Percentiles rank a stretch among this genome's conserved stretches.
Evolutionary conservation across 208 protist species (phyloP).

Genomic region (Trypanosoma avium): DNA sequence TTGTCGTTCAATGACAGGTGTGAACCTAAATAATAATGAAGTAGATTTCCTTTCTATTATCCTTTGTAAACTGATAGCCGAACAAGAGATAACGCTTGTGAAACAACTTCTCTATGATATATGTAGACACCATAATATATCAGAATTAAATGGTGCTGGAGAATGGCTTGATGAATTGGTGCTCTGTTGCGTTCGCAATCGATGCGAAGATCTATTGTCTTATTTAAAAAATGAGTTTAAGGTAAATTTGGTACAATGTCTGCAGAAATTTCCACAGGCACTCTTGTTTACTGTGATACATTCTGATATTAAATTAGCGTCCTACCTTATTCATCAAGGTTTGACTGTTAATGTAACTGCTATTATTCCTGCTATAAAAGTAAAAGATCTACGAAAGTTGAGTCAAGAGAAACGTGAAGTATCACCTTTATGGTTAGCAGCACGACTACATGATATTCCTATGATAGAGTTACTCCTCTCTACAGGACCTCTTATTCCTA

Average conservation of each 20-base stretch:
- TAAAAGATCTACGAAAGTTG: constrained; percentile 22
- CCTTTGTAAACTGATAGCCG: neutral
- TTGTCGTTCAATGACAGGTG: constrained; percentile 26
- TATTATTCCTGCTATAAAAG: constrained; percentile 20
- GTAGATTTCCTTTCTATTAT: constrained; percentile 3
- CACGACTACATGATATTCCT: constrained; percentile 47
- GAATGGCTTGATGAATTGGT: constrained; percentile 49
- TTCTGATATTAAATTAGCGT: constrained; percentile 36
- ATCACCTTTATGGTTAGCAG: constrained; percentile 63
- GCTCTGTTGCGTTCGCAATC: constrained; percentile 35
- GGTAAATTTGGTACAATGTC: constrained; percentile 21
- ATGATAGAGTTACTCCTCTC: constrained; percentile 45
- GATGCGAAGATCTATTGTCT: constrained; percentile 41
- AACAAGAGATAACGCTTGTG: constrained; percentile 4
- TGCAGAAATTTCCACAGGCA: constrained; percentile 7
- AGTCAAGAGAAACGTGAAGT: constrained; percentile 21
- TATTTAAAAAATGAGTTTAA: constrained; percentile 42
- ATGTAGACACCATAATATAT: constrained; percentile 10
- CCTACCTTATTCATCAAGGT: constrained; percentile 50
- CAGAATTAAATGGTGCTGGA: constrained; percentile 22
- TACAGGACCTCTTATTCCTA: constrained; percentile 27
- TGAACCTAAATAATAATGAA: neutral
- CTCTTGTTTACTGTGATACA: constrained; percentile 43
- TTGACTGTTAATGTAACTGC: constrained; percentile 29
- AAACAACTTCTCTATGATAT: constrained; percentile 16